Conservation (phyloP, 768 basidiomycete species). For the Gautieria morchelliformis region DNA sequence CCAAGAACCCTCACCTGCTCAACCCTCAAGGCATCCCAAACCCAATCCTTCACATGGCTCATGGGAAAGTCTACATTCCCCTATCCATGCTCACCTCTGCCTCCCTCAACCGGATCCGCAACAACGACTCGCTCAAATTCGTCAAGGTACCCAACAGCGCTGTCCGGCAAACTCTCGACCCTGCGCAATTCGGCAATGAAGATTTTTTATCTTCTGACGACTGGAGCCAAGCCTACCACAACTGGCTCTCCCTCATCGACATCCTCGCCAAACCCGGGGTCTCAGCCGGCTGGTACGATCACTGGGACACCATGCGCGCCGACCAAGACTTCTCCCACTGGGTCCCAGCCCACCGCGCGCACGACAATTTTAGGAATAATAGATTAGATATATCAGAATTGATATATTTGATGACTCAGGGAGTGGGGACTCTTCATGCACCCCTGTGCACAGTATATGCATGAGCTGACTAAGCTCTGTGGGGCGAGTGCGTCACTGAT, state of each 20-base stretch:
- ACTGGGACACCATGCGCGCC: background rate
- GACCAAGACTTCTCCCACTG: background rate
- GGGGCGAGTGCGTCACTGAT: no score
- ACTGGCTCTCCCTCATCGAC: background rate
- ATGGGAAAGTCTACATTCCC: background rate
- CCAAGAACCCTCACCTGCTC: background rate
- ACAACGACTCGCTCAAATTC: background rate
- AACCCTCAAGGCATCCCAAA: background rate
- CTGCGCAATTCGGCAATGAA: background rate
- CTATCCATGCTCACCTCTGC: background rate
- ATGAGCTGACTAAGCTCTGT: no score
- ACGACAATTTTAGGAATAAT: no score
- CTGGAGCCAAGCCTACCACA: background rate
- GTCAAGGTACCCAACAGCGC: background rate
- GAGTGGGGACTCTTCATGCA: no score
- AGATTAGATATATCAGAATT: no score
- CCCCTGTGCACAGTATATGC: no score
- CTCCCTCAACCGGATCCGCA: background rate
- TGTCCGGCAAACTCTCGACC: background rate
- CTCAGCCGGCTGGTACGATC: background rate
- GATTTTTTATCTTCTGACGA: background rate
- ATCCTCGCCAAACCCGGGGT: background rate
- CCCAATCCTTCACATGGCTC: background rate
- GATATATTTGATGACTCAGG: no score
- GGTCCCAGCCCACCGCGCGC: background rate